A percentile compares a stretch with the other conserved stretches of the same genome.
phyloP scores from a whole-genome alignment of 441 rosid species.

The Pelargonium fulgidum region DNA sequence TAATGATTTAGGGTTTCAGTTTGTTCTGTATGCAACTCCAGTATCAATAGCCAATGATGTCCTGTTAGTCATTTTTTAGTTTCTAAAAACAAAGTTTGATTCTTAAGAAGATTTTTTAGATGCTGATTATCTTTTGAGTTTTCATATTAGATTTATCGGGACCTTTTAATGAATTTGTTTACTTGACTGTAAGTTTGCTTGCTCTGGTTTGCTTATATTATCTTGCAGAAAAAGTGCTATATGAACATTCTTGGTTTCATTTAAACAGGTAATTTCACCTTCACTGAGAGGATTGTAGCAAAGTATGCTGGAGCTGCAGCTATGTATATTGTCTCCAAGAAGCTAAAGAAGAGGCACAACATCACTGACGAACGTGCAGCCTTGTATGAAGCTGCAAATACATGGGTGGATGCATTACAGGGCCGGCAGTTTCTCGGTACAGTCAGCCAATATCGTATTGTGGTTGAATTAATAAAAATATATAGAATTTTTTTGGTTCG shows the following conservation, averaged over 20 bases:
- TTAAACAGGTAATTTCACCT: slow-evolving; percentile 74
- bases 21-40: no score
- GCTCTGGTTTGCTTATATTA: not conserved
- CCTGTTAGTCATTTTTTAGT: no score
- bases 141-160: no score
- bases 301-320: slow-evolving; percentile 94
- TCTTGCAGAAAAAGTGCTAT: not conserved
- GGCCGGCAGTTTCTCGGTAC: slow-evolving; percentile 69
- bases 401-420: slow-evolving; percentile 76
- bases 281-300: slow-evolving; percentile 68
- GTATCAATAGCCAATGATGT: no score
- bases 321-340: slow-evolving; percentile 88
- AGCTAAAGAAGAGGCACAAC: slow-evolving; percentile 79
- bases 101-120: no score
- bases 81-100: no score
- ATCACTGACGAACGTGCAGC: slow-evolving; percentile 82
- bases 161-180: not conserved
- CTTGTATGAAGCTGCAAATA: slow-evolving; percentile 79
- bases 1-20: no score
- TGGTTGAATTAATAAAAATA: slow-evolving; percentile 10
- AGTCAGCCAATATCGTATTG: slow-evolving; percentile 15
- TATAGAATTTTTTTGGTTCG: no score
- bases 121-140: no score
- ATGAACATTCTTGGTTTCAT: not conserved
- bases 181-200: slow-evolving; percentile 1